Evolutionary conservation across 345 rosid species (phyloP), one percentile per base, ranked within the genome.

Genomic region (Gossypium stocksii): DNA sequence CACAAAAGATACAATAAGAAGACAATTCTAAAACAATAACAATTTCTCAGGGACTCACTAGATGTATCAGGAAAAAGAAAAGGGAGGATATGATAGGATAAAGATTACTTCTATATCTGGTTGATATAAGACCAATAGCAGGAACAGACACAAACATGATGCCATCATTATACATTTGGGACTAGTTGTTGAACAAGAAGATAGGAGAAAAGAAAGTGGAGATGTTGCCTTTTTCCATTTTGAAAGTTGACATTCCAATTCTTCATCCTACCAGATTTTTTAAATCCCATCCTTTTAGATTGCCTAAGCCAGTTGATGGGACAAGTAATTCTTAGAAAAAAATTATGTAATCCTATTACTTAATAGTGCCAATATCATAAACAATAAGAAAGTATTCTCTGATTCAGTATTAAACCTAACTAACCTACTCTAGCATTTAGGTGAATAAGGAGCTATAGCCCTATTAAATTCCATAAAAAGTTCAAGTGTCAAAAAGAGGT

Each of bases 401-500:
- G 67, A 59, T 59, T 58, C 43, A 58, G 60, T 25, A 25, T 44
- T 59, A 52, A 23, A 34, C 45, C 72, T 25, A 46, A 43, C 57
- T 14, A 72, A 73, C 67, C 53, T 45, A 38, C 45, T 22, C 43
- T 38, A 45, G 48, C 41, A 66, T 60, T 27, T 45, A 64, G 11
- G 71, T 25, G 16, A 62, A 72, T 48, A 56, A 67, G 57, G 7
- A 29, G 25, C 64, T 17, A 59, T 41, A 29, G 10, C 43, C 72
- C 52, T 73, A 20, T 34, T 16, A 66, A 23, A 17, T 12, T 54
- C 45, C 73, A 41, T 57, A 68, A 76, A 70, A 75, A n/a, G 16
- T 48, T 7, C 43, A 59, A 14, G n/a, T 51, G 53, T 20, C n/a
- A 22, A 22, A 61, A 57, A 49, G 51, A 27, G 20, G 41, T 43